Evolutionary conservation across 2,329 filamentous ascomycete genomes (phyloP), one percentile per base, ranked within the genome.

Genomic region (Trichoderma brevicompactum): DNA sequence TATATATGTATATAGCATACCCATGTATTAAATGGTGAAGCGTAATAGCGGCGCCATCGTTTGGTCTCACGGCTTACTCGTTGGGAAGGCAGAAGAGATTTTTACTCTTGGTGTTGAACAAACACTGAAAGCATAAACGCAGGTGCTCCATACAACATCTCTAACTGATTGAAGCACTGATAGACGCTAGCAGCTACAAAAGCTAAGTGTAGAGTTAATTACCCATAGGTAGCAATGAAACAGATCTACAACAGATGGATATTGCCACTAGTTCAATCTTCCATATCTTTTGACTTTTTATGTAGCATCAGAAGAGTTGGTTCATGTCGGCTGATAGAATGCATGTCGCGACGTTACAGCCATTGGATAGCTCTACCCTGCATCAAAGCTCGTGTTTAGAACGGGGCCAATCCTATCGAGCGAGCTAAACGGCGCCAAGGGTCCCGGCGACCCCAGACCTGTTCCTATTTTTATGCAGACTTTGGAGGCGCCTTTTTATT

Each of bases 401-500:
- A 46, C 13, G 28, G 54, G 28, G 56, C 40, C 23, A 17, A 36
- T 19, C 19, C 43, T 44, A 7, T 19, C 41, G 32, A 46, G n/a
- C 19, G 38, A 55, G 38, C 41, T 58, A 44, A 43, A 43, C 7
- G 54, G 23, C 23, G 49, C 32, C 50, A 34, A 36, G 3, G 12
- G 23, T 34, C 12, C 12, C 8, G 28, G 12, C 9, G 54, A n/a
- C 54, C 54, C 54, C 54, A 46, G 54, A 58, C n/a, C 38, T 62
- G 48, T 44, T 53, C 38, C 59, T 62, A 62, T 62, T 62, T 62
- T 52, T 62, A 62, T 52, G 40, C 46, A 44, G 13, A 32, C 36
- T 41, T 36, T 12, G 10, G 23, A 46, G 23, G 54, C 40, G 23
- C 19, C 23, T 43, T 7, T 55, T 5, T 50, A 36, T 28, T 40